Conservation (phyloP, 2,329 filamentous ascomycete species). For the Fusarium sp. region DNA sequence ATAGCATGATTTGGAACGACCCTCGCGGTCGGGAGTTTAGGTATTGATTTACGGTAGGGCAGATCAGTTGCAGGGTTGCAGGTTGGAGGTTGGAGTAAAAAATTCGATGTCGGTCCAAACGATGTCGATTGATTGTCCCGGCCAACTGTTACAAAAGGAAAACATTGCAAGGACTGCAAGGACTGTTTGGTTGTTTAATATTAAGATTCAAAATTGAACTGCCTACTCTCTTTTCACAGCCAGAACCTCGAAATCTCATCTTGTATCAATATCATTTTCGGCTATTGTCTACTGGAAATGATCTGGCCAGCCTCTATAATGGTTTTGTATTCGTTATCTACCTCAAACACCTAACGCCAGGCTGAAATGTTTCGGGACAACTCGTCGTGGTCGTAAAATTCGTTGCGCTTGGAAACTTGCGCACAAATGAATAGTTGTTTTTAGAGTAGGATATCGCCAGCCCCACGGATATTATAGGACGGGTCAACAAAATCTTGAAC, state of each 20-base stretch:
- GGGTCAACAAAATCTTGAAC: slow-evolving; percentile 41
- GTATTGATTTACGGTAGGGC: not conserved
- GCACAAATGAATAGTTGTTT: not conserved
- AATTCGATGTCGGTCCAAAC: not conserved
- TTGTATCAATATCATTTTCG: not conserved
- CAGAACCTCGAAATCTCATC: not conserved
- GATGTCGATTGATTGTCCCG: not conserved
- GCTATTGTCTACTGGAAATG: not conserved
- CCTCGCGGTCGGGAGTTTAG: not conserved
- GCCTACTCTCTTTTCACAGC: not conserved
- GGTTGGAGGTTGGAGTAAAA: not conserved
- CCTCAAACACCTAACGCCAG: slow-evolving; percentile 46
- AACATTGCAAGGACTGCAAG: too few relatives aligned
- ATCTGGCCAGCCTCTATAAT: slow-evolving; percentile 6
- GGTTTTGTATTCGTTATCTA: slow-evolving; percentile 32
- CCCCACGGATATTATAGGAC: slow-evolving; percentile 45
- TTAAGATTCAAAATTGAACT: not conserved
- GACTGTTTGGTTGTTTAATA: not conserved
- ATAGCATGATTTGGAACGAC: not conserved
- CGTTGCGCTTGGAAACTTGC: not conserved
- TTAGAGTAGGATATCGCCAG: slow-evolving; percentile 52
- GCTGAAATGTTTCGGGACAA: slow-evolving; percentile 40
- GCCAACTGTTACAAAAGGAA: not conserved
- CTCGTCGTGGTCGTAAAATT: slow-evolving; percentile 1
- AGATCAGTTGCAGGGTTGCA: not conserved